phyloP scores from a whole-genome alignment of 2,329 filamentous ascomycete genomes.

The Talaromyces rugulosus region DNA sequence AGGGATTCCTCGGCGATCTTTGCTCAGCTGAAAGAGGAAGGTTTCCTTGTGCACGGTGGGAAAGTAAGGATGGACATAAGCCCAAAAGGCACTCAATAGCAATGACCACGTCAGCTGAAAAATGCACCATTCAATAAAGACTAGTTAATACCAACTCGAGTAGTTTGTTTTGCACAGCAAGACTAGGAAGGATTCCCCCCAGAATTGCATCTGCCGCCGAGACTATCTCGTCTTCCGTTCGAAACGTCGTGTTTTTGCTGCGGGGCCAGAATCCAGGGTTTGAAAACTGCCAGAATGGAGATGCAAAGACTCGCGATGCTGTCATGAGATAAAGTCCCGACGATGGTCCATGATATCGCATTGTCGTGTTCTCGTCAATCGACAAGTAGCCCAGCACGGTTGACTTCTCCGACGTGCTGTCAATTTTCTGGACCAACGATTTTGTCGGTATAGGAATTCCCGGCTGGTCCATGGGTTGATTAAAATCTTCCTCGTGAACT shows the following conservation, averaged over 20 bases:
- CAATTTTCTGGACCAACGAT: neutral
- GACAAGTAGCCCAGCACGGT: conserved; percentile 12
- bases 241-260: conserved; percentile 11
- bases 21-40: conserved; percentile 13
- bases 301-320: conserved; percentile 11
- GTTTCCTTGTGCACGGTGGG: conserved; percentile 12
- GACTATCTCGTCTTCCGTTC: conserved; percentile 13
- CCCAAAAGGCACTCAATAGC: conserved; percentile 9
- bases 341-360: conserved; percentile 13
- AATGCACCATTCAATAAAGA: neutral
- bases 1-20: conserved; percentile 11
- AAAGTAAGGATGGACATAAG: conserved; percentile 11
- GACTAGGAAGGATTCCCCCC: conserved; percentile 12
- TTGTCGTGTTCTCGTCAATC: conserved; percentile 14
- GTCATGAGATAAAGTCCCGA: conserved; percentile 12
- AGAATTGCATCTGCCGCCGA: conserved; percentile 11
- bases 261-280: conserved; percentile 13
- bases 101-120: neutral
- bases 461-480: neutral
- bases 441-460: neutral
- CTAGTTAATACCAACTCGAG: conserved; percentile 7
- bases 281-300: conserved; percentile 13
- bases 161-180: conserved; percentile 10
- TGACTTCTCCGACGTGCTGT: conserved; percentile 7
- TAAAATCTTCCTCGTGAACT: neutral